phyloP scores from a whole-genome alignment of 441 rosid species.

The Arabidopsis lyrata region DNA sequence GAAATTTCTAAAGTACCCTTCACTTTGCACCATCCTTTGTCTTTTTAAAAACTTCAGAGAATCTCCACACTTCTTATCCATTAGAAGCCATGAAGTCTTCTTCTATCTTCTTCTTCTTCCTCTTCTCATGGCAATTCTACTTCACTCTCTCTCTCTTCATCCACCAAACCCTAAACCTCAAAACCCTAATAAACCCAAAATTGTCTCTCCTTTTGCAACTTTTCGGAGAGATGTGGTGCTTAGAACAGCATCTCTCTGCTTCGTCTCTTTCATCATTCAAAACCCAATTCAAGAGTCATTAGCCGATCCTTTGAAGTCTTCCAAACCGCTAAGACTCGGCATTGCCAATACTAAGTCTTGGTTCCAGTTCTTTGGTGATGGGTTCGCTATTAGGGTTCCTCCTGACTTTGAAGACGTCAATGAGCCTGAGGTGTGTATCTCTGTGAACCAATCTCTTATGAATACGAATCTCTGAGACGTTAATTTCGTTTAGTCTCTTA shows the following conservation, averaged over 20 bases:
- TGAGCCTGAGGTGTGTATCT: conserved; percentile 81
- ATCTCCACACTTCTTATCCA: conserved; percentile 40
- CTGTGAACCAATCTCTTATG: neutral
- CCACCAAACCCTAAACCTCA: conserved; percentile 48
- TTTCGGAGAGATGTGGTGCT: conserved; percentile 62
- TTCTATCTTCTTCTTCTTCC: conserved; percentile 30
- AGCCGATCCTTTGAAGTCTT: conserved; percentile 60
- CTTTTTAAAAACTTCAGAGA: conserved; percentile 6
- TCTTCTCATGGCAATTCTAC: conserved; percentile 72
- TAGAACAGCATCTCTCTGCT: conserved; percentile 54
- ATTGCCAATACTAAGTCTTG: conserved; percentile 83
- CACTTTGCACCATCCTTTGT: conserved; percentile 8
- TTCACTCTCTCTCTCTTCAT: conserved; percentile 52
- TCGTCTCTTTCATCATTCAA: conserved; percentile 49
- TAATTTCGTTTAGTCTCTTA: neutral
- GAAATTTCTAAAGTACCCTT: conserved; percentile 19
- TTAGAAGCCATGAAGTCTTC: conserved; percentile 50
- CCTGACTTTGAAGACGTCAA: conserved; percentile 81
- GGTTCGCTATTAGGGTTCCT: conserved; percentile 86
- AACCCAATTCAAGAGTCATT: conserved; percentile 56
- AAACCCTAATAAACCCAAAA: conserved; percentile 34
- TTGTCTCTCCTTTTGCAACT: conserved; percentile 31
- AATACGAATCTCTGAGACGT: neutral
- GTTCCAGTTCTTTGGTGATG: conserved; percentile 89
- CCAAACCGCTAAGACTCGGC: conserved; percentile 57